These are phyloP conservation scores for Trypanosoma cruzi DNA, from an alignment of 208 protist species.

Conservation along the genomic window DNA sequence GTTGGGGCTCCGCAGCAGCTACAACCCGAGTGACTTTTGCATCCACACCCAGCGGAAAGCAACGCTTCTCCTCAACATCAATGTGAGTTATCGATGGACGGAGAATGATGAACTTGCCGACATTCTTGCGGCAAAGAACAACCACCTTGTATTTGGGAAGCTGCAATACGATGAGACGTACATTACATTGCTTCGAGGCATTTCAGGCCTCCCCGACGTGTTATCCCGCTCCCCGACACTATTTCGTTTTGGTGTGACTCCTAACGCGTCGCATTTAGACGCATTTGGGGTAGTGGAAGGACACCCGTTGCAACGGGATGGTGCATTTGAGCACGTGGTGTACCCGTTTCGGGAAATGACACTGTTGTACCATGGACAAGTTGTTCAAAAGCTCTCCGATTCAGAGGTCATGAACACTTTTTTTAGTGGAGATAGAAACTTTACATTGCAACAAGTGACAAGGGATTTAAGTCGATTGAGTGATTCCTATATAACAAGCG, in stretches of 20 bases:
- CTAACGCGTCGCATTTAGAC: slow-evolving; percentile 4
- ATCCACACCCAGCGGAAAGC: slow-evolving; percentile 24
- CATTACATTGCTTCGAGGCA: neutral
- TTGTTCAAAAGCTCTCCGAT: slow-evolving; percentile 6
- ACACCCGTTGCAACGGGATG: slow-evolving; percentile 16
- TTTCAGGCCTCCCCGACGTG: slow-evolving; percentile 1
- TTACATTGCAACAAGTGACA: slow-evolving; percentile 26
- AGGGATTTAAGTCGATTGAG: slow-evolving; percentile 33
- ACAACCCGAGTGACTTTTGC: slow-evolving; percentile 35
- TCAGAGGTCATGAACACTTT: slow-evolving; percentile 2
- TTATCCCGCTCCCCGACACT: slow-evolving; percentile 1
- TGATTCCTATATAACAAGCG: slow-evolving; percentile 40
- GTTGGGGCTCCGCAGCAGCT: slow-evolving; percentile 34
- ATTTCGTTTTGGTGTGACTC: slow-evolving; percentile 13
- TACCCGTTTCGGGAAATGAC: slow-evolving; percentile 16
- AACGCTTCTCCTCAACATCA: slow-evolving; percentile 22
- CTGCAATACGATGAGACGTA: slow-evolving; percentile 9
- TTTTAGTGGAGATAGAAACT: slow-evolving; percentile 34
- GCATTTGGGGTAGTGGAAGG: neutral
- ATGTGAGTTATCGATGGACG: slow-evolving; percentile 25
- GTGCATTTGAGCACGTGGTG: slow-evolving; percentile 22
- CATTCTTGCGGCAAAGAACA: neutral
- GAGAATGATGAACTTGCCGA: slow-evolving; percentile 20
- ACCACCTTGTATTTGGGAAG: neutral
- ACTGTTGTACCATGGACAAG: slow-evolving; percentile 14